These are phyloP conservation scores for Didymellaceae sp. DNA, from an alignment of 2,329 filamentous ascomycete genomes.

Conservation along the genomic window DNA sequence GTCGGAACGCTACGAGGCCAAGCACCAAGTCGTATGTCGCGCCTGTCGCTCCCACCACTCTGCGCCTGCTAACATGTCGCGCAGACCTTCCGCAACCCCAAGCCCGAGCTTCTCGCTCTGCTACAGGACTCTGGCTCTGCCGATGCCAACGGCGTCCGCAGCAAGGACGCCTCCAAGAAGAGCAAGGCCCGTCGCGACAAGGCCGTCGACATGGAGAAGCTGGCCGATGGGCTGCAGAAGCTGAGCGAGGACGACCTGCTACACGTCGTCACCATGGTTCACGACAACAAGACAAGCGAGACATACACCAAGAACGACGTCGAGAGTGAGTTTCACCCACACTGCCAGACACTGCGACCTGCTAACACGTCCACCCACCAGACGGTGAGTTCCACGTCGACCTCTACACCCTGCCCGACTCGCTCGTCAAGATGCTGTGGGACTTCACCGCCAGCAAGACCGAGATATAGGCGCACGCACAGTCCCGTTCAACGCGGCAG, in stretches of 20 bases:
- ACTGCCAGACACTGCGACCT: not conserved
- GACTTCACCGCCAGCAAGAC: constrained; percentile 68
- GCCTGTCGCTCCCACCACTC: not conserved
- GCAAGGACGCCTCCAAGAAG: constrained; percentile 77
- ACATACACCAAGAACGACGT: constrained; percentile 98
- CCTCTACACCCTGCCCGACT: constrained; percentile 93
- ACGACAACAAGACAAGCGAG: constrained; percentile 92
- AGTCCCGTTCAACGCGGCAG: no score
- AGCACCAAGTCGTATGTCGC: constrained; percentile 71
- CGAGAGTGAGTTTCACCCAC: constrained; percentile 70
- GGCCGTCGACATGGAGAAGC: constrained; percentile 90
- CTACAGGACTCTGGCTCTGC: constrained; percentile 86
- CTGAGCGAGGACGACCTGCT: constrained; percentile 91
- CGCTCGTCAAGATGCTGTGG: constrained; percentile 91
- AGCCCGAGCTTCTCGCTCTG: constrained; percentile 77
- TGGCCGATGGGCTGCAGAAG: constrained; percentile 88
- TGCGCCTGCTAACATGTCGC: constrained; percentile 10
- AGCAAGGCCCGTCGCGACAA: constrained; percentile 72
- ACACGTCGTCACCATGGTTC: constrained; percentile 95
- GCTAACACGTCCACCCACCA: constrained; percentile 48
- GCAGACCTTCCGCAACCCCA: constrained; percentile 88
- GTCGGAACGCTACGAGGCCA: constrained; percentile 78
- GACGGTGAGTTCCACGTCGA: constrained; percentile 98
- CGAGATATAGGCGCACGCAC: constrained; percentile 35
- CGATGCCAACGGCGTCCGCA: constrained; percentile 65